These are phyloP conservation scores for Phytopythium helicoides DNA, from an alignment of 352 stramenopile genomes.

Conservation along the genomic window DNA sequence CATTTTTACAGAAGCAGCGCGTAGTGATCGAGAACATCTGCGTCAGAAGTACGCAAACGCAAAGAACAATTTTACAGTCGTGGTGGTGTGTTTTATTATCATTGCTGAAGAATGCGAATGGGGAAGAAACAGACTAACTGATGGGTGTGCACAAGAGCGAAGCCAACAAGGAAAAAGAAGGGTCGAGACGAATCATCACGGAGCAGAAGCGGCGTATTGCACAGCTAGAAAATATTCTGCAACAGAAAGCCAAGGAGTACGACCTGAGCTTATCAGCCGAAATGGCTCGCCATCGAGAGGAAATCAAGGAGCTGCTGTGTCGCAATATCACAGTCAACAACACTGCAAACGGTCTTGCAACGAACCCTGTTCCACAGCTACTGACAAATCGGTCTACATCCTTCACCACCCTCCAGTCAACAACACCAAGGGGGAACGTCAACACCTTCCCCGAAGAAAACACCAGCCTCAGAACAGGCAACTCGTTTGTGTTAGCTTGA, in stretches of 20 bases:
- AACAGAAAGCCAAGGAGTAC: conserved; percentile 60
- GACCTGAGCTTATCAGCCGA: conserved; percentile 54
- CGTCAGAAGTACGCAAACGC: conserved; percentile 77
- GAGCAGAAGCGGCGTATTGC: conserved; percentile 53
- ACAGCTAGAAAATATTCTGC: conserved; percentile 42
- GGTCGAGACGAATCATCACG: conserved; percentile 42
- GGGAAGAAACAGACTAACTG: too few species aligned
- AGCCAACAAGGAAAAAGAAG: conserved; percentile 73
- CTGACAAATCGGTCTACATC: conserved; percentile 15
- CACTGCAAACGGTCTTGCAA: conserved; percentile 13
- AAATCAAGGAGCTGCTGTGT: conserved; percentile 60
- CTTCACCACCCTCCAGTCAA: conserved; percentile 10
- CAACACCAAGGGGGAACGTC: not conserved
- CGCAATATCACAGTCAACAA: conserved; percentile 21
- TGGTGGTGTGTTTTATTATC: conserved; percentile 39
- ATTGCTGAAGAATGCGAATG: too few species aligned
- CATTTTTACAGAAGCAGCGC: conserved; percentile 34
- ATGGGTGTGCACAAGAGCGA: conserved; percentile 36
- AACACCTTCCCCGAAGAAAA: conserved; percentile 3
- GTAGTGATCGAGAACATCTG: conserved; percentile 63
- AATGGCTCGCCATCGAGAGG: conserved; percentile 30
- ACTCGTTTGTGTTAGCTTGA: not conserved
- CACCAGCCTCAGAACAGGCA: not conserved
- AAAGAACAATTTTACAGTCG: conserved; percentile 72
- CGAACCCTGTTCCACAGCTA: not conserved